Conservation (phyloP, 225 moss, liverwort and hornwort species). For the Thuidium tamariscinum region DNA sequence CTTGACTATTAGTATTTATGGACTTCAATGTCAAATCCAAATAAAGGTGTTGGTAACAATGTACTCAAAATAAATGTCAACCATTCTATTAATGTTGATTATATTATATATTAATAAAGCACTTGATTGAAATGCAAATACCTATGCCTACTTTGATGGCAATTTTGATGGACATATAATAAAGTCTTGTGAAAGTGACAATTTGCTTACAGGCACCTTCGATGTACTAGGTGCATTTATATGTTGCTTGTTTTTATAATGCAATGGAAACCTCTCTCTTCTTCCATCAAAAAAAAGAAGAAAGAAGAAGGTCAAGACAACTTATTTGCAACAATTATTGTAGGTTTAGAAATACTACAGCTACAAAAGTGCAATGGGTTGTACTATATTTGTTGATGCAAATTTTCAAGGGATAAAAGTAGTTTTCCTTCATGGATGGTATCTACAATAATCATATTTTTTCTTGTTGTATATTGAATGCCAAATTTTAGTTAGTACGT, state of each 20-base stretch:
- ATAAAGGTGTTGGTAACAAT: neutral
- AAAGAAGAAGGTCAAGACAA: neutral
- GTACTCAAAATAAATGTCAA: neutral
- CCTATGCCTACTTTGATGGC: neutral
- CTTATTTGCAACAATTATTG: accelerated
- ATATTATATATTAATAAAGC: no score
- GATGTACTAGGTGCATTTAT: neutral
- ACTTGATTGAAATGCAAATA: neutral
- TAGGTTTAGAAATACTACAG: accelerated
- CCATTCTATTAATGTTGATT: neutral
- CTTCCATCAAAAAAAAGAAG: neutral
- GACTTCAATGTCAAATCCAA: neutral
- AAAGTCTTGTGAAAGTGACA: accelerated
- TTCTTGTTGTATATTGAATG: neutral
- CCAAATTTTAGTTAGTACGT: neutral
- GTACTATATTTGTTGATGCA: neutral
- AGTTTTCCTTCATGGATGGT: neutral
- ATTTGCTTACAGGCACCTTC: neutral
- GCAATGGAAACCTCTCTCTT: neutral
- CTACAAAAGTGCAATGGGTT: neutral
- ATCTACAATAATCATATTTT: neutral
- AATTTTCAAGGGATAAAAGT: neutral
- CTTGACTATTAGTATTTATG: no score
- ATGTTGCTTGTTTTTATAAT: neutral
- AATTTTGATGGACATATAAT: neutral